Conservation (phyloP, 2,329 filamentous ascomycete genomes). For the Alternaria tenuissima region DNA sequence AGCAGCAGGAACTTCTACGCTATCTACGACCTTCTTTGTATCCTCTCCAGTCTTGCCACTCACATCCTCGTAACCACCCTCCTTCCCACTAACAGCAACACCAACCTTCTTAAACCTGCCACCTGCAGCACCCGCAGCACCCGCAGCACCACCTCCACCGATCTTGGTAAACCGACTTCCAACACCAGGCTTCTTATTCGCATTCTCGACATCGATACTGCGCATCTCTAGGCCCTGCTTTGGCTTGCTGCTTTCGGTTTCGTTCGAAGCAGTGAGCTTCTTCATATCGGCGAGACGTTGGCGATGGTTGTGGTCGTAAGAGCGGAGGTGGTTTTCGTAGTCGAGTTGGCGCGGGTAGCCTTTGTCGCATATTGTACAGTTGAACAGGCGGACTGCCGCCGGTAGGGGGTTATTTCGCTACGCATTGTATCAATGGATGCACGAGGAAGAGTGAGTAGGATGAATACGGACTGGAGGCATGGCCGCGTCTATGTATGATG, state of each 20-base stretch:
- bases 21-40: constrained; percentile 20
- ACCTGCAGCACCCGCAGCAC: constrained; percentile 21
- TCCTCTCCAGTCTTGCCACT: background rate
- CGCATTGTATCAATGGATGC: constrained; percentile 13
- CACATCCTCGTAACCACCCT: background rate
- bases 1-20: constrained; percentile 30
- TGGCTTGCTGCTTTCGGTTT: constrained; percentile 30
- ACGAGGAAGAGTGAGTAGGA: constrained; percentile 50
- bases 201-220: constrained; percentile 32
- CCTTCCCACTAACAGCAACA: constrained; percentile 27
- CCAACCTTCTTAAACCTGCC: constrained; percentile 77
- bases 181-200: constrained; percentile 24
- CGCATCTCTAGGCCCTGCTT: constrained; percentile 36
- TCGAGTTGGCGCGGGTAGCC: constrained; percentile 96
- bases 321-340: constrained; percentile 91
- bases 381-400: constrained; percentile 50
- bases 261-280: constrained; percentile 56
- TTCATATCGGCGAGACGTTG: constrained; percentile 84
- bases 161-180: constrained; percentile 41
- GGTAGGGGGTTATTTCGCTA: constrained; percentile 55
- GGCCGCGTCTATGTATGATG: background rate
- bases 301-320: constrained; percentile 89
- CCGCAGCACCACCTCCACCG: constrained; percentile 28
- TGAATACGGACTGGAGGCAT: constrained; percentile 29
- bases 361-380: constrained; percentile 80